Evolutionary conservation across 768 basidiomycete genomes (phyloP), one percentile per base, ranked within the genome.

Genomic region (Russula sp.): DNA sequence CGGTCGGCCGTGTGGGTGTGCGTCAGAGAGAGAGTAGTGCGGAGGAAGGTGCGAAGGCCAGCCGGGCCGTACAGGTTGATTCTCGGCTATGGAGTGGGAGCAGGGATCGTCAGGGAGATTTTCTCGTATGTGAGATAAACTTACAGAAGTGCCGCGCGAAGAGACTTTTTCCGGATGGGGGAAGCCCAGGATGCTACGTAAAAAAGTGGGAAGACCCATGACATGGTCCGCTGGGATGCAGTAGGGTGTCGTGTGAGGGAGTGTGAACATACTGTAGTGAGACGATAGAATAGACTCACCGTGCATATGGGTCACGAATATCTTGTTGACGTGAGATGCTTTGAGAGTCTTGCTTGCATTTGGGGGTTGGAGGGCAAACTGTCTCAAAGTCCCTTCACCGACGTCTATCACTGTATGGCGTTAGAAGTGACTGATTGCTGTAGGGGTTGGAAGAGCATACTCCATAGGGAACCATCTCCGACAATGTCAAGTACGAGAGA

Each of bases 241-340:
- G 14, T 25, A 49, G 18, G 13, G 42, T n/a, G 18, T 38, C 65
- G 16, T 8, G 50, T n/a, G n/a, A n/a, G n/a, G n/a, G n/a, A n/a
- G n/a, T n/a, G n/a, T n/a, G n/a, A n/a, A n/a, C n/a, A n/a, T n/a
- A n/a, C n/a, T n/a, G n/a, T n/a, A n/a, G n/a, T n/a, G n/a, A n/a
- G n/a, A n/a, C n/a, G n/a, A n/a, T n/a, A n/a, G n/a, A n/a, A n/a
- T n/a, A 36, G 47, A 51, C 68, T 74, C 50, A 69, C 91, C 83
- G 68, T 93, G 91, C 83, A 92, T 85, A 67, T 93, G 92, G 1
- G 91, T 93, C 55, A 93, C 77, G 71, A 93, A 92, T 47, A 94
- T 79, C 68, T 86, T 89, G 3, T 74, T 73, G 34, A 93, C 76
- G 60, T 74, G 81, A 39, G 70, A 76, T 18, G 78, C 68, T 67